These are phyloP conservation scores for Alternaria brassicicola DNA, from an alignment of 2,329 filamentous ascomycete genomes.

Conservation along the genomic window DNA sequence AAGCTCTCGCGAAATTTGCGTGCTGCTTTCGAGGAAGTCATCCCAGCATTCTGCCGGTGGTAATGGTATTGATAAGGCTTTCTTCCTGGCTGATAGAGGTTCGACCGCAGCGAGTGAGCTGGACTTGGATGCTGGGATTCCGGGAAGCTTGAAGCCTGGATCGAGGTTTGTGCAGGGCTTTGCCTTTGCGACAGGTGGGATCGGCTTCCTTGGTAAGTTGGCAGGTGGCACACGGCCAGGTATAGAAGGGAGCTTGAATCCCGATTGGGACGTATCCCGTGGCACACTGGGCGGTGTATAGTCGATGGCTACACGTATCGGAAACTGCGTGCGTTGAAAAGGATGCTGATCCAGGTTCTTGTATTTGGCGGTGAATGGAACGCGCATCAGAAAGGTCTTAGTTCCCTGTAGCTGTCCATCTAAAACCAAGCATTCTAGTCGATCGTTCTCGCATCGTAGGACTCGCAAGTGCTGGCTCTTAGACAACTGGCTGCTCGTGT, in stretches of 20 bases:
- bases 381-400: conserved; percentile 38
- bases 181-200: not conserved
- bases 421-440: conserved; percentile 42
- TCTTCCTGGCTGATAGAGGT: not conserved
- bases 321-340: conserved; percentile 42
- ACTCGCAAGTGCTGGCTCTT: conserved; percentile 43
- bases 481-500: conserved; percentile 39
- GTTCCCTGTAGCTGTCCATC: conserved; percentile 44
- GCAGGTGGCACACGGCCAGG: conserved; percentile 13
- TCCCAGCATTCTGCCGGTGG: conserved; percentile 38
- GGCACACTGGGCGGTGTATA: not conserved
- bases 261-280: conserved; percentile 17
- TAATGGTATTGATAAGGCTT: not conserved
- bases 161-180: conserved; percentile 14
- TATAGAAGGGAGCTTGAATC: conserved; percentile 31
- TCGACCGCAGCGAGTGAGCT: not conserved
- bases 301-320: conserved; percentile 38
- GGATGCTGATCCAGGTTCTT: conserved; percentile 34
- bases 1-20: conserved; percentile 55
- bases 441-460: conserved; percentile 33
- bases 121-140: conserved; percentile 32
- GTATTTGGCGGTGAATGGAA: conserved; percentile 37
- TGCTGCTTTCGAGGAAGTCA: conserved; percentile 54
- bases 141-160: conserved; percentile 35
- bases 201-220: conserved; percentile 13